A percentile compares a stretch with the other conserved stretches of the same genome.
Evolutionary conservation across 352 stramenopile species (phyloP).

Genomic region (Phytophthora multivora): DNA sequence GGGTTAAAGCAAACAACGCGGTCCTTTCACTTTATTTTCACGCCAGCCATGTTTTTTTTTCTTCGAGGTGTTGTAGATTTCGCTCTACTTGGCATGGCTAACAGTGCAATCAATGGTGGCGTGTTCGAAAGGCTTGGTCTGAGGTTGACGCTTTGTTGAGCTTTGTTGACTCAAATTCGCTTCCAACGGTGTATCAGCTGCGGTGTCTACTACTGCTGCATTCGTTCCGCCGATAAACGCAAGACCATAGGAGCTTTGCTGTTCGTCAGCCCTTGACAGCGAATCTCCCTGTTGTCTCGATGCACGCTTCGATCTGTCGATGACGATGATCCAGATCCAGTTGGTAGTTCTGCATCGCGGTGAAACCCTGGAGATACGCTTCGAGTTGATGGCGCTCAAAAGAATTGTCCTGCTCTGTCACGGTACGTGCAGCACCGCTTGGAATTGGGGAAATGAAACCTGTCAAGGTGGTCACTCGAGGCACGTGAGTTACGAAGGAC

Average conservation of each 20-base stretch:
- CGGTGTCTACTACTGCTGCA: no score
- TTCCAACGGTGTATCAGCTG: no score
- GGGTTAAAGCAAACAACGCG: conserved; percentile 26
- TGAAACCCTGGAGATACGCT: conserved; percentile 3
- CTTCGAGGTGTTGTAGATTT: conserved; percentile 7
- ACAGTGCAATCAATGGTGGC: conserved; percentile 2
- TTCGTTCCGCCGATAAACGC: background rate
- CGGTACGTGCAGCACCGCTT: conserved; percentile 13
- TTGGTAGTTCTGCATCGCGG: background rate
- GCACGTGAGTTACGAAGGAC: conserved; percentile 4
- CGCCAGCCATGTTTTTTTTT: background rate
- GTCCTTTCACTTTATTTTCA: conserved; percentile 12
- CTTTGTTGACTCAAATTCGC: no score
- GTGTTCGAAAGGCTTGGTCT: background rate
- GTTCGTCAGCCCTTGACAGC: background rate
- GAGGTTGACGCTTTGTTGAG: no score
- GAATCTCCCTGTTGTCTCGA: background rate
- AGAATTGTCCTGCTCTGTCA: conserved; percentile 7
- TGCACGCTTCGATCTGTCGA: conserved; percentile 8
- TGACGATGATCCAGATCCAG: conserved; percentile 1
- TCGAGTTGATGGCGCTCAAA: conserved; percentile 1
- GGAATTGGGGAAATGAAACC: conserved; percentile 12
- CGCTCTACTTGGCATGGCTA: background rate
- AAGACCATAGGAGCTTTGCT: background rate
- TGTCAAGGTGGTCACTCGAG: background rate